Percentiles rank a stretch among this genome's conserved stretches.
Conservation (phyloP, 371 early-diverging fungal genomes). For the Mortierella sp. region DNA sequence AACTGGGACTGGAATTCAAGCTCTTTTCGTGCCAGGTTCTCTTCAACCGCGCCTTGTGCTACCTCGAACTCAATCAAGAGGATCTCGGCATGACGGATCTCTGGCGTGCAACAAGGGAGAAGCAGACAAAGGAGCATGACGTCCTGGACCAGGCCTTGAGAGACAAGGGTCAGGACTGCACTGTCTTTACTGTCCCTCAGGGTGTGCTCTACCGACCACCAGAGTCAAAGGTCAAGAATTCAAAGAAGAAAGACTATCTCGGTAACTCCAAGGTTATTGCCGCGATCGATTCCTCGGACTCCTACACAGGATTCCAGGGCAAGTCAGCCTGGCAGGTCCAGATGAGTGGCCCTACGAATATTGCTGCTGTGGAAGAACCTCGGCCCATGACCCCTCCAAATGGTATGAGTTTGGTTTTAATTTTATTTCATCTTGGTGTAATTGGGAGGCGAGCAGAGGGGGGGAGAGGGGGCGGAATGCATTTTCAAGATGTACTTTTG, state of each 20-base stretch:
- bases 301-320: conserved; percentile 74
- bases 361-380: conserved; percentile 11
- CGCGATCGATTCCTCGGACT: conserved; percentile 60
- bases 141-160: conserved; percentile 76
- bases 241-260: conserved; percentile 76
- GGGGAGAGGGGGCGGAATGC: too few species aligned
- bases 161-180: conserved; percentile 74
- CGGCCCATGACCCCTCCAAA: conserved; percentile 13
- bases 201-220: conserved; percentile 83
- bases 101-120: conserved; percentile 71
- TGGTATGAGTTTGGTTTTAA: conserved; percentile 1
- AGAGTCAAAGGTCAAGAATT: conserved; percentile 78
- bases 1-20: conserved; percentile 87
- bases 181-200: conserved; percentile 77
- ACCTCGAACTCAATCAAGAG: conserved; percentile 75
- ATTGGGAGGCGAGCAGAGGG: too few species aligned
- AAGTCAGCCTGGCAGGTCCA: conserved; percentile 32
- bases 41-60: conserved; percentile 89
- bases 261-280: conserved; percentile 81
- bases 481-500: too few species aligned
- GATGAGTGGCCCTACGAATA: conserved; percentile 11
- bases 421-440: background rate
- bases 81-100: conserved; percentile 78
- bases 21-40: conserved; percentile 87
- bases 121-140: conserved; percentile 74